Conservation (phyloP, 2,329 filamentous ascomycete genomes). For the Penicillium frequentans region DNA sequence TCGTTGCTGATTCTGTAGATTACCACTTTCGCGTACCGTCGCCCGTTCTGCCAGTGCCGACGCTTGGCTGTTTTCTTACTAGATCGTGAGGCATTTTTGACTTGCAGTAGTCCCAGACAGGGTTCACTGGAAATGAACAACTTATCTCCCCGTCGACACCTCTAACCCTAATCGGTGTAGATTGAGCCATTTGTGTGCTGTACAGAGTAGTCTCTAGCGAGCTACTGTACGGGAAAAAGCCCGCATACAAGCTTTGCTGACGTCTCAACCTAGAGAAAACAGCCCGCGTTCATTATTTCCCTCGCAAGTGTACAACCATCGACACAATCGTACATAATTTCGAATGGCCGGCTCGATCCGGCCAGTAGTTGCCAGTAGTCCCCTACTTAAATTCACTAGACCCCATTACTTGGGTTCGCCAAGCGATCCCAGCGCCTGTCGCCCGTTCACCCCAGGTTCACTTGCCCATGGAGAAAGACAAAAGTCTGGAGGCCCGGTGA, state of each 20-base stretch:
- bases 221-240: background rate
- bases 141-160: background rate
- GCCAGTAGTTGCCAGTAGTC: background rate
- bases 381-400: conserved; percentile 6
- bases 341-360: background rate
- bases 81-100: conserved; percentile 37
- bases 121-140: conserved; percentile 4
- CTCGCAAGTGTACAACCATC: background rate
- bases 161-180: background rate
- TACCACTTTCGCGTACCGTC: conserved; percentile 5
- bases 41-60: conserved; percentile 3
- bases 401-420: conserved; percentile 16
- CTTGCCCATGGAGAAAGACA: conserved; percentile 15
- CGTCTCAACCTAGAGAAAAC: background rate
- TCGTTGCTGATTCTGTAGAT: conserved; percentile 7
- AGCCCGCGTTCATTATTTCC: background rate
- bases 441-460: conserved; percentile 16
- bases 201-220: background rate
- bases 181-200: conserved; percentile 4
- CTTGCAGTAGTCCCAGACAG: conserved; percentile 7
- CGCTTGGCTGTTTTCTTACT: background rate
- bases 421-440: conserved; percentile 20
- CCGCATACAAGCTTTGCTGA: conserved; percentile 4
- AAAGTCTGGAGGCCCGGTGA: conserved; percentile 4
- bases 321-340: background rate